These are phyloP conservation scores for Crithidia acanthocephali DNA, from an alignment of 208 protist genomes.

Conservation along the genomic window DNA sequence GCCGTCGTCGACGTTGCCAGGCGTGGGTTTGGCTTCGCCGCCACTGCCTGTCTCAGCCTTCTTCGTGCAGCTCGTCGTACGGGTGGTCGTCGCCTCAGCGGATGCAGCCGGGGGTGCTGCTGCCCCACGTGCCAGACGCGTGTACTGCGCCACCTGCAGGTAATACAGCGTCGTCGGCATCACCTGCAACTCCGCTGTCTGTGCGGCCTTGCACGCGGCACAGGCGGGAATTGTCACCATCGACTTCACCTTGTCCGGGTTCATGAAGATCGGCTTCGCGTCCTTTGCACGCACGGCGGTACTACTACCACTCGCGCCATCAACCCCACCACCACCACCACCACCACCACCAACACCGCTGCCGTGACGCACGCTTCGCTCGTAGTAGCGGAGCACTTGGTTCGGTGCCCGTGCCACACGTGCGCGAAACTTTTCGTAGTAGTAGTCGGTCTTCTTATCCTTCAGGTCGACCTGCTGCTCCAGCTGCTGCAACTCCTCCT, in stretches of 20 bases:
- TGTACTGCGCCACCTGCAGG: constrained; percentile 61
- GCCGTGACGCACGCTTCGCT: no score
- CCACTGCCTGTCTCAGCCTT: neutral
- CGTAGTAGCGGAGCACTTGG: constrained; percentile 85
- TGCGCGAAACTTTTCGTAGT: constrained; percentile 80
- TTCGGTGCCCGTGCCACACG: constrained; percentile 60
- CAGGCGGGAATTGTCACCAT: constrained; percentile 60
- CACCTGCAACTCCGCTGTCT: constrained; percentile 80
- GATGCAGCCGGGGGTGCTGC: neutral
- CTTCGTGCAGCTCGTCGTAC: no score
- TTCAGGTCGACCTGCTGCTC: constrained; percentile 71
- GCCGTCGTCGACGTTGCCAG: constrained; percentile 52
- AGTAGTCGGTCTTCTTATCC: constrained; percentile 71
- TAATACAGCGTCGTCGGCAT: constrained; percentile 85
- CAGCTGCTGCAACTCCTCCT: constrained; percentile 69
- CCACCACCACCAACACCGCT: no score
- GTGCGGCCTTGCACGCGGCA: constrained; percentile 58
- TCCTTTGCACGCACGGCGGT: constrained; percentile 17
- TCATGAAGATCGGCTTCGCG: constrained; percentile 76
- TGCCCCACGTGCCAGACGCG: constrained; percentile 7
- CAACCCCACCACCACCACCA: no score
- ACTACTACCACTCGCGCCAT: no score
- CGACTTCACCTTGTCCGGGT: constrained; percentile 55
- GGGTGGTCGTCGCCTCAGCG: no score
- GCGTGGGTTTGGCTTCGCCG: neutral